Percentiles rank a stretch among this genome's conserved stretches.
phyloP scores from a whole-genome alignment of 257 asterid genomes.

The Misopates orontium region DNA sequence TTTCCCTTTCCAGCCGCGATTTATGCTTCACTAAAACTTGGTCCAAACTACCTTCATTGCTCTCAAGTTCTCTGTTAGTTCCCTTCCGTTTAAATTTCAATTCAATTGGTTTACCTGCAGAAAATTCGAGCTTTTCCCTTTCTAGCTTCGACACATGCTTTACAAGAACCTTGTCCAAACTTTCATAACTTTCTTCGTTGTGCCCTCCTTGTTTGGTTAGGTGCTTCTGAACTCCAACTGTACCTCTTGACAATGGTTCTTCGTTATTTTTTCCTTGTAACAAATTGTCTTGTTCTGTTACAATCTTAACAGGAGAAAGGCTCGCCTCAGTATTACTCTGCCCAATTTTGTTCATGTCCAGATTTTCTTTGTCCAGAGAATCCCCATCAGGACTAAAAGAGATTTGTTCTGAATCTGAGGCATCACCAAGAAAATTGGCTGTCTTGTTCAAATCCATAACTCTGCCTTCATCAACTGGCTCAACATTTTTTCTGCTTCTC shows the following conservation, averaged over 20 bases:
- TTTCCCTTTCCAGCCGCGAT: conserved; percentile 67
- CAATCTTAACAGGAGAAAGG: conserved; percentile 10
- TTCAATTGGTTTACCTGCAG: conserved; percentile 39
- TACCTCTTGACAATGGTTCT: conserved; percentile 30
- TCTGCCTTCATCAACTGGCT: conserved; percentile 15
- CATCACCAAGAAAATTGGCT: conserved; percentile 3
- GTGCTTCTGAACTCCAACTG: conserved; percentile 17
- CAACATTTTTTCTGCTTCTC: conserved; percentile 36
- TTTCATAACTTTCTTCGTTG: conserved; percentile 38
- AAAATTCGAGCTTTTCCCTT: conserved; percentile 52
- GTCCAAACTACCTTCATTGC: conserved; percentile 54
- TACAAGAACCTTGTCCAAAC: conserved; percentile 69
- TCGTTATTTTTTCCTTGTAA: conserved; percentile 28
- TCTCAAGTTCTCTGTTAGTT: conserved; percentile 27
- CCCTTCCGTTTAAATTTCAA: conserved; percentile 41
- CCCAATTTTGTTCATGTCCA: conserved; percentile 42
- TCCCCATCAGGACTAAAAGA: conserved; percentile 6
- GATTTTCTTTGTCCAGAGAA: conserved; percentile 53
- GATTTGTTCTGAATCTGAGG: conserved; percentile 18
- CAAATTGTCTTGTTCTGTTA: conserved; percentile 24
- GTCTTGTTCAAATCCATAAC: neutral
- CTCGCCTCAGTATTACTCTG: conserved; percentile 14
- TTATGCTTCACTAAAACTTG: conserved; percentile 65
- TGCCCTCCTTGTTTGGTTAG: conserved; percentile 29
- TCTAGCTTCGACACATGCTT: conserved; percentile 84